Evolutionary conservation across 2,329 filamentous ascomycete species (phyloP).

Genomic region (Aspergillus pseudoterreus): DNA sequence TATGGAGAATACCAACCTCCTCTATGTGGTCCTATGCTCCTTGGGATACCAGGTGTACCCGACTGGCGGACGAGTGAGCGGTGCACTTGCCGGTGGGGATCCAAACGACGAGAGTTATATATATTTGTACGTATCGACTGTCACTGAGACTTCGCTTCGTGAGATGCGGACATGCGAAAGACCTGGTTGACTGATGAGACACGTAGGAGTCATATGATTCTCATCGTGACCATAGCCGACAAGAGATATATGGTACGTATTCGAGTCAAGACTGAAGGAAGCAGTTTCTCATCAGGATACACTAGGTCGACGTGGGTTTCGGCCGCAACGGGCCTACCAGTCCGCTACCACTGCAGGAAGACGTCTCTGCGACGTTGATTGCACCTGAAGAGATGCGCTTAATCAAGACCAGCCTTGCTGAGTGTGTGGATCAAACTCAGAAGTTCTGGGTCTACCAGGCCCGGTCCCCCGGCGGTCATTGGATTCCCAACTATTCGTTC

Average conservation of each 20-base stretch:
- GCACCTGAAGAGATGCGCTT: constrained; percentile 57
- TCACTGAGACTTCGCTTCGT: background rate
- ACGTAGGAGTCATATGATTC: constrained; percentile 54
- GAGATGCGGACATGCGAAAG: background rate
- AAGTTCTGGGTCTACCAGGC: constrained; percentile 64
- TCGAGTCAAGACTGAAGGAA: too few relatives aligned
- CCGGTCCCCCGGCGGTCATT: constrained; percentile 47
- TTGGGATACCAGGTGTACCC: constrained; percentile 54
- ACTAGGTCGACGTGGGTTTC: constrained; percentile 59
- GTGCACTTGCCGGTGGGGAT: constrained; percentile 26
- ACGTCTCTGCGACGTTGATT: constrained; percentile 40
- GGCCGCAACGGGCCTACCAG: constrained; percentile 59
- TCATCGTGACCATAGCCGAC: constrained; percentile 55
- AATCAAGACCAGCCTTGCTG: constrained; percentile 46
- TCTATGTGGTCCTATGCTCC: constrained; percentile 49
- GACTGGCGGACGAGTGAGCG: constrained; percentile 49
- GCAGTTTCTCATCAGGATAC: background rate
- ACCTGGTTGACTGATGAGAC: background rate
- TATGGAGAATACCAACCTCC: constrained; percentile 57
- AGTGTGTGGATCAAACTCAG: constrained; percentile 40
- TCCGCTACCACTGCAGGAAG: constrained; percentile 53
- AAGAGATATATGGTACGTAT: constrained; percentile 40
- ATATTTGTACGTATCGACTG: constrained; percentile 41
- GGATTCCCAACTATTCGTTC: constrained; percentile 63
- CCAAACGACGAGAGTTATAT: constrained; percentile 36